Conservation (phyloP, 768 basidiomycete genomes). For the Hebeloma cylindrosporum region DNA sequence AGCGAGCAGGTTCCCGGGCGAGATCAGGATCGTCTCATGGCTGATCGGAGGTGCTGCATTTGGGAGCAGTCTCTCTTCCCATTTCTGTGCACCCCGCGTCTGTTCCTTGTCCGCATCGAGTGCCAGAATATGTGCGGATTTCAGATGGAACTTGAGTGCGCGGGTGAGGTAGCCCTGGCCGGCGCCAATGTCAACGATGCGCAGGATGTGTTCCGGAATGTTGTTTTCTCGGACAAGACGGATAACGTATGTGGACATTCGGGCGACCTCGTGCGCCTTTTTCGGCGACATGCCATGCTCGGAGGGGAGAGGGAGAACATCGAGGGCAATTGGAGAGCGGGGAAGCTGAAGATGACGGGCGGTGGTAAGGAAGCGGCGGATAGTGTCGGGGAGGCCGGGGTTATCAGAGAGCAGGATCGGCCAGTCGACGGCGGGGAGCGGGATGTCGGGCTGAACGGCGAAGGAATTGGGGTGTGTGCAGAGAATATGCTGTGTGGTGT, state of each 20-base stretch:
- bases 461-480: slow-evolving; percentile 5
- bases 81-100: slow-evolving; percentile 53
- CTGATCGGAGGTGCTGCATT: slow-evolving; percentile 39
- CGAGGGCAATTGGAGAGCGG: background rate
- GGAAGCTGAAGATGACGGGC: background rate
- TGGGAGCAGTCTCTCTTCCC: slow-evolving; percentile 33
- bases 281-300: slow-evolving; percentile 73
- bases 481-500: slow-evolving; percentile 1
- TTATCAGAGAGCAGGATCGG: background rate
- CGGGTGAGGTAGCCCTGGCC: slow-evolving; percentile 77
- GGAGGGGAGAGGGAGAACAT: background rate
- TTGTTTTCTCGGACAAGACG: slow-evolving; percentile 32
- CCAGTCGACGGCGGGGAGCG: background rate
- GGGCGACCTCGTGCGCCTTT: slow-evolving; percentile 68
- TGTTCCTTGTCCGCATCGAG: slow-evolving; percentile 63
- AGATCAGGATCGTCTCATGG: slow-evolving; percentile 59
- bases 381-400: background rate
- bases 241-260: slow-evolving; percentile 58
- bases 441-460: background rate
- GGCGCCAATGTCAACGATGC: slow-evolving; percentile 72
- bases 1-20: slow-evolving; percentile 42
- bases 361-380: background rate
- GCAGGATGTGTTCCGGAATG: slow-evolving; percentile 22
- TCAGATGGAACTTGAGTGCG: slow-evolving; percentile 35
- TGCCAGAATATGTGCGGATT: slow-evolving; percentile 52